phyloP scores from a whole-genome alignment of 192 early-diverging fungal genomes.

The Gryganskiella cystojenkinii region DNA sequence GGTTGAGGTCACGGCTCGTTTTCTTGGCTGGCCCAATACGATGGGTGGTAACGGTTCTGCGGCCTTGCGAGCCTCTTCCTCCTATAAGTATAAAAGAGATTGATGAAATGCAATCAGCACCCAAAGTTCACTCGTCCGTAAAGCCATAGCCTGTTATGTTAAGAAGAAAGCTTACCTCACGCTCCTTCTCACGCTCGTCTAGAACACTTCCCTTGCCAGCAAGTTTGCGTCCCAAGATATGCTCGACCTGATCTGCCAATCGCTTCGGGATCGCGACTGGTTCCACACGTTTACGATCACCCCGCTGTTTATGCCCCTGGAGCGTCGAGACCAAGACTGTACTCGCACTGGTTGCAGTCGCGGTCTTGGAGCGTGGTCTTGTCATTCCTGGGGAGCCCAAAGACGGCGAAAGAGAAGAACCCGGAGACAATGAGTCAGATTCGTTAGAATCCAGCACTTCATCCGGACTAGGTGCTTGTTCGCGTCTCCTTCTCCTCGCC shows the following conservation, averaged over 20 bases:
- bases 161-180: constrained; percentile 27
- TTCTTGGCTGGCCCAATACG: constrained; percentile 40
- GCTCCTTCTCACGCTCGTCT: constrained; percentile 50
- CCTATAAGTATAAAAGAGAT: constrained; percentile 6
- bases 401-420: constrained; percentile 1
- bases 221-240: constrained; percentile 52
- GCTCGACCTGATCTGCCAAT: constrained; percentile 42
- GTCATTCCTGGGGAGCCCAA: neutral
- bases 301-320: constrained; percentile 33
- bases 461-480: neutral
- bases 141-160: neutral
- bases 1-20: constrained; percentile 36
- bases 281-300: constrained; percentile 40
- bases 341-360: constrained; percentile 8
- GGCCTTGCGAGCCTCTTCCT: constrained; percentile 43
- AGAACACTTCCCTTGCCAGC: constrained; percentile 51
- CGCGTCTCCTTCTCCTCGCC: neutral
- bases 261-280: constrained; percentile 44
- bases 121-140: neutral
- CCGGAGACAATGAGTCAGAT: neutral
- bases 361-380: constrained; percentile 24
- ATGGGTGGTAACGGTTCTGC: constrained; percentile 43
- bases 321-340: constrained; percentile 13
- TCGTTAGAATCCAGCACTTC: no score
- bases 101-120: neutral